Evolutionary conservation across 2,329 filamentous ascomycete species (phyloP).

Genomic region (Cadophora gregata): DNA sequence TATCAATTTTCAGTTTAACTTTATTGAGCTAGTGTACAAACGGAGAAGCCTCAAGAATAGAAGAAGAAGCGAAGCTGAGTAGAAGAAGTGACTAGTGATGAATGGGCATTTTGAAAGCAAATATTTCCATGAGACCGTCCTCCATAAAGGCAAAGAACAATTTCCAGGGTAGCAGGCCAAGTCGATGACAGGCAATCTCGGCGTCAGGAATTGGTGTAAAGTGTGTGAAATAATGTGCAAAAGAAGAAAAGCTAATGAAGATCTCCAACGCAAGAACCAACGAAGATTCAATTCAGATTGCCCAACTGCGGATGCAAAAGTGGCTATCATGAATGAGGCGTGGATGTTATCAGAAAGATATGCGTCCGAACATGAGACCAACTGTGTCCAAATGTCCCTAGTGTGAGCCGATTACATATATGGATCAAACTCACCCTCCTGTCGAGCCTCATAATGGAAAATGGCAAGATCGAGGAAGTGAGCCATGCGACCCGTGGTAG

Average conservation of each 20-base stretch:
- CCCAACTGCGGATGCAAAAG: constrained; percentile 18
- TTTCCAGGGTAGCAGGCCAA: not conserved
- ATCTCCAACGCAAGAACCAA: constrained; percentile 16
- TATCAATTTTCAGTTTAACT: not conserved
- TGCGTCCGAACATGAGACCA: not conserved
- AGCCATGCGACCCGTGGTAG: constrained; percentile 22
- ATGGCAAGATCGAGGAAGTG: constrained; percentile 37
- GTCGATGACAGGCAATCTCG: not conserved
- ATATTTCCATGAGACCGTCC: not conserved
- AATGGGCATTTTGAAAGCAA: constrained; percentile 7
- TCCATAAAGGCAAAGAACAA: not conserved
- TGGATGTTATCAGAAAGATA: constrained; percentile 7
- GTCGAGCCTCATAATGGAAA: constrained; percentile 33
- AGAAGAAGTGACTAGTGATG: not conserved
- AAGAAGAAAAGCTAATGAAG: not conserved
- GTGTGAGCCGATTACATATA: not conserved
- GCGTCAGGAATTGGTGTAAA: constrained; percentile 3
- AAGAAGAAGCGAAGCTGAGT: not conserved
- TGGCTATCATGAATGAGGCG: constrained; percentile 4
- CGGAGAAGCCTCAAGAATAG: not conserved
- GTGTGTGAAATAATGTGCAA: constrained; percentile 7
- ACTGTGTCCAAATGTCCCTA: not conserved
- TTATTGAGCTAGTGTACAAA: not conserved
- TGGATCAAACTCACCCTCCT: constrained; percentile 36
- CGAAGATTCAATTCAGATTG: constrained; percentile 18